These are phyloP conservation scores for Cryphonectria japonica DNA, from an alignment of 2,329 filamentous ascomycete species.

Conservation along the genomic window DNA sequence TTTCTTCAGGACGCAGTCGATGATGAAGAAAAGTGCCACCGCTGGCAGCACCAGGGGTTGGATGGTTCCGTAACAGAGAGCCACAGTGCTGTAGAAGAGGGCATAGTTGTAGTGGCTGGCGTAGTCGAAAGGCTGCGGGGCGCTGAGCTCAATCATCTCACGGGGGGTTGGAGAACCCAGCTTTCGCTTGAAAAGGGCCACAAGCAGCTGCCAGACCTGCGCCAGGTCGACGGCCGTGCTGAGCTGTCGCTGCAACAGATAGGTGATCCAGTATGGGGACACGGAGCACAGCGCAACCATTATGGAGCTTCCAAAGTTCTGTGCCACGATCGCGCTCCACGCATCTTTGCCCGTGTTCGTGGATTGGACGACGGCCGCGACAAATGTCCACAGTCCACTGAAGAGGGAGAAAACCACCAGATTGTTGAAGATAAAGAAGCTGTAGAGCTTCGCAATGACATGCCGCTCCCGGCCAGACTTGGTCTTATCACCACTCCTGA, in stretches of 20 bases:
- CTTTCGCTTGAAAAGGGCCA: constrained; percentile 81
- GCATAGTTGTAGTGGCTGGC: constrained; percentile 99
- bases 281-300: constrained; percentile 79
- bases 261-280: constrained; percentile 93
- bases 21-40: constrained; percentile 83
- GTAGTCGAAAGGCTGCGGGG: constrained; percentile 91
- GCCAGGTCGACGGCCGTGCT: constrained; percentile 93
- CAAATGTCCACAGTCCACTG: constrained; percentile 76
- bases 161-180: constrained; percentile 88
- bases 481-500: constrained; percentile 82
- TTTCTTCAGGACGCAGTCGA: constrained; percentile 92
- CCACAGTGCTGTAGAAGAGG: constrained; percentile 89
- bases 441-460: constrained; percentile 86
- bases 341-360: constrained; percentile 61
- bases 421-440: constrained; percentile 98
- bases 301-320: constrained; percentile 64
- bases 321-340: constrained; percentile 69
- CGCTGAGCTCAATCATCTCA: constrained; percentile 89
- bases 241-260: constrained; percentile 88
- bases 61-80: constrained; percentile 79
- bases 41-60: constrained; percentile 88
- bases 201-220: constrained; percentile 82
- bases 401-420: constrained; percentile 93
- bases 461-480: constrained; percentile 93
- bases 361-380: constrained; percentile 65